Conservation (phyloP, 2,329 filamentous ascomycete species). For the Coleophoma cylindrospora region DNA sequence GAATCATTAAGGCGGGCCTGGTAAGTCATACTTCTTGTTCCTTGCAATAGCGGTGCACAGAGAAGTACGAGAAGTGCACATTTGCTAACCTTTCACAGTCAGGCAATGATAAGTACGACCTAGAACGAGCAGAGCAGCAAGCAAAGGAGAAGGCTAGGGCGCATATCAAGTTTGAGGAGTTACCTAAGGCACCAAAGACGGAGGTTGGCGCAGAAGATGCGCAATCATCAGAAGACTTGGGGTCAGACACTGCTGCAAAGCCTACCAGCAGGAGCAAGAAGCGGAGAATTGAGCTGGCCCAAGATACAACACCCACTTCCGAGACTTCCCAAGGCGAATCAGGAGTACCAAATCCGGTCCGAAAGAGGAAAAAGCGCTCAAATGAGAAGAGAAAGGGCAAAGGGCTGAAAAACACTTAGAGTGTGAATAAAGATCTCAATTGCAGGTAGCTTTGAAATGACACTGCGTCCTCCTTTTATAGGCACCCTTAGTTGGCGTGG, state of each 20-base stretch:
- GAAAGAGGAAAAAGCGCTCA: slow-evolving; percentile 3
- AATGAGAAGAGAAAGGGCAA: not conserved
- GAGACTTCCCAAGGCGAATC: slow-evolving; percentile 1
- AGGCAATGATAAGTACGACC: slow-evolving; percentile 43
- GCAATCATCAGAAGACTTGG: slow-evolving; percentile 17
- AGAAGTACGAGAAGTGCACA: not conserved
- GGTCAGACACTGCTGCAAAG: slow-evolving; percentile 5
- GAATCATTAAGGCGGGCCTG: slow-evolving; percentile 79
- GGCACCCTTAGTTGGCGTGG: too few relatives aligned
- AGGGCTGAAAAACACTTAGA: not conserved
- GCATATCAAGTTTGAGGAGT: slow-evolving; percentile 37
- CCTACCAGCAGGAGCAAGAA: slow-evolving; percentile 24
- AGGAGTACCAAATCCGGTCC: slow-evolving; percentile 8
- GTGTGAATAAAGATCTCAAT: too few relatives aligned
- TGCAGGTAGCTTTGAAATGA: too few relatives aligned
- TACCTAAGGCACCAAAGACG: slow-evolving; percentile 30
- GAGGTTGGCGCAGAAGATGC: slow-evolving; percentile 26
- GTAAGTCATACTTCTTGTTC: slow-evolving; percentile 37
- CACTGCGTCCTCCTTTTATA: too few relatives aligned
- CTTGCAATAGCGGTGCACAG: not conserved
- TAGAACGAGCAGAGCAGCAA: slow-evolving; percentile 41
- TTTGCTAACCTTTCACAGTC: slow-evolving; percentile 10
- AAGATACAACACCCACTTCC: not conserved
- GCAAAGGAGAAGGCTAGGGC: slow-evolving; percentile 44
- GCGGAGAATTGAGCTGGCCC: slow-evolving; percentile 16